Percentiles rank a stretch among this genome's conserved stretches.
Conservation (phyloP, 768 basidiomycete genomes). For the Austroboletus eburneus region DNA sequence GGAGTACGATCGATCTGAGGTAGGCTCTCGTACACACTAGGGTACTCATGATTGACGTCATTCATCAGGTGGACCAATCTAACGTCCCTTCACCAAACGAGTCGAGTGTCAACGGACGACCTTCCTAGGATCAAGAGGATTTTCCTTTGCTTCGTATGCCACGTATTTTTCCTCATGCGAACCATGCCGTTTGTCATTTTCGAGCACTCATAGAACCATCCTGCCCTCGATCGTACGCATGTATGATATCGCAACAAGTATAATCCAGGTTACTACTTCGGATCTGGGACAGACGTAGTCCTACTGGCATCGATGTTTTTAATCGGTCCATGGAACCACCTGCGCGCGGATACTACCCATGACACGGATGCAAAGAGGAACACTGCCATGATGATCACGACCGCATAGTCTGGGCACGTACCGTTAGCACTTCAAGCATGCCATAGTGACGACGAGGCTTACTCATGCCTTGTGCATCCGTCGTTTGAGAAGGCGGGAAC, state of each 20-base stretch:
- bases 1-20: conserved; percentile 24
- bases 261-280: neutral
- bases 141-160: neutral
- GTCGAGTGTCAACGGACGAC: conserved; percentile 22
- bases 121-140: conserved; percentile 9
- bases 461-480: conserved; percentile 53
- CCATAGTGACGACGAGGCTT: conserved; percentile 13
- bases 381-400: conserved; percentile 61
- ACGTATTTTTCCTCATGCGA: too few relatives aligned
- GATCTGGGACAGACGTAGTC: neutral
- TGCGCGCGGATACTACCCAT: conserved; percentile 63
- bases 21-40: neutral
- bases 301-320: conserved; percentile 37
- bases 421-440: neutral
- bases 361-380: conserved; percentile 61
- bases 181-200: too few relatives aligned
- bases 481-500: conserved; percentile 45
- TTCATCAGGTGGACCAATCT: conserved; percentile 14
- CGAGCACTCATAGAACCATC: too few relatives aligned
- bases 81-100: conserved; percentile 20
- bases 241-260: neutral
- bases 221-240: too few relatives aligned
- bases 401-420: conserved; percentile 53
- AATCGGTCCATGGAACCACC: conserved; percentile 71
- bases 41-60: too few relatives aligned